Evolutionary conservation across 139 green algal species (phyloP), one percentile per base, ranked within the genome.

Genomic region (Chlorella sp.): DNA sequence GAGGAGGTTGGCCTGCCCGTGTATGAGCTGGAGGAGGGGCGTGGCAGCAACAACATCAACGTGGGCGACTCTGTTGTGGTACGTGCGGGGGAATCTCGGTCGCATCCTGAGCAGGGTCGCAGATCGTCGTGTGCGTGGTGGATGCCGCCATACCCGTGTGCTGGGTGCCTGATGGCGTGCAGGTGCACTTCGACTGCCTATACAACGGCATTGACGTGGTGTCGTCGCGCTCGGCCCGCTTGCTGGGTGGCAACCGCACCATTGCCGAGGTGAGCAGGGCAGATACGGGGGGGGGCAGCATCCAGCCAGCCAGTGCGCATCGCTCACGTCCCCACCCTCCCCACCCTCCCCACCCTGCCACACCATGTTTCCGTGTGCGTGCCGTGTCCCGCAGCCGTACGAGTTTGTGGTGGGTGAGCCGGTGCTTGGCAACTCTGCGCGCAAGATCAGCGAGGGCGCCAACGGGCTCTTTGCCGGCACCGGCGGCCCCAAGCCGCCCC

Each of bases 111-210:
- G 6, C 61, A 70, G 27, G 2, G 5, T 35, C 55, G 27, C 31
- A 68, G 4, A 10, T 32, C 4, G 6, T 17, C 29, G 64, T 34
- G 33, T 4, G 33, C 17, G 14, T 29, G 33, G 5, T 51, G 14
- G 3, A 2, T 51, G 33, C 17, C 20, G 33, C 20, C 29, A 35
- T 67, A 23, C 62, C 6, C 27, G 35, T 5, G 3, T 29, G 5
- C 10, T 26, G 27, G 29, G 5, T 29, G 27, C 27, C 29, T 67
- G 4, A 55, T n/a, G n/a, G n/a, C 32, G 20, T 49, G 5, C 83
- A 96, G 88, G 90, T 98, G 1, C 93, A 98, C 80, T 98, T 91
- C 83, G 93, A 98, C 66, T 93, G 88, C 77, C 62, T 89, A 5
- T 97, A 88, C 79, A 82, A 83, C 6, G 87, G 88, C 61, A 85